Evolutionary conservation across 2,329 filamentous ascomycete species (phyloP), one percentile per base, ranked within the genome.

Genomic region (Neofusicoccum sp.): DNA sequence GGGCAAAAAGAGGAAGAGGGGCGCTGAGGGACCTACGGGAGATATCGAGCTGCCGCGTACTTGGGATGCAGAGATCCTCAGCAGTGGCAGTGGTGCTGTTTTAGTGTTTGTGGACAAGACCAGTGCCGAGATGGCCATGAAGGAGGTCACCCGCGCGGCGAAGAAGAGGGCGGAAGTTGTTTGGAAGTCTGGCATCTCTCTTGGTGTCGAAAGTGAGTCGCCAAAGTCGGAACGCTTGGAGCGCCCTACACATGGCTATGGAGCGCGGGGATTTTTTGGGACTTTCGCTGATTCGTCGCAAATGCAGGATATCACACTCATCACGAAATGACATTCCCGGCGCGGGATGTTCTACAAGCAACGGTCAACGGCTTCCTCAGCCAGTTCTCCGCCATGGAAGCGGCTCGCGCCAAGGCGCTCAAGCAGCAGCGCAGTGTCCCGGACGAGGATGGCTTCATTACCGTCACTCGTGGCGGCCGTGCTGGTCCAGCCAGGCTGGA

Each of bases 401-500:
- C 89, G 84, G 80, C 86, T 74, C 76, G 88, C 80, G 75, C 87
- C 80, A 67, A 82, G 70, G 65, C 87, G 79, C 77, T 82, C 80
- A 71, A 89, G 77, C 71, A 84, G 60, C 79, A 88, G 63, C 86
- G 90, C 63, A 88, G 89, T 66, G 87, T 91, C 69, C 91, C 93
- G 0, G 95, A 99, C 73, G 93, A 91, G 70, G 95, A 99, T 74
- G 95, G 95, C 1, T 99, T 99, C 73, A 84, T 98, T 51, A 98
- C 93, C 3, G 95, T 99, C 26, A 89, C 88, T 1, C 84, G 90
- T 59, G 92, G 92, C 28, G 89, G 90, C 40, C 82, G 83, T 62
- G 82, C 82, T 6, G 89, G 88, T n/a, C 87, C 90, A 1, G 92
- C 90, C 1, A 84, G 87, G 59, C 82, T 86, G 63, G 88, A 88